Base-by-base conservation (phyloP, 257 asterid species). In the Penstemon eatonii region DNA sequence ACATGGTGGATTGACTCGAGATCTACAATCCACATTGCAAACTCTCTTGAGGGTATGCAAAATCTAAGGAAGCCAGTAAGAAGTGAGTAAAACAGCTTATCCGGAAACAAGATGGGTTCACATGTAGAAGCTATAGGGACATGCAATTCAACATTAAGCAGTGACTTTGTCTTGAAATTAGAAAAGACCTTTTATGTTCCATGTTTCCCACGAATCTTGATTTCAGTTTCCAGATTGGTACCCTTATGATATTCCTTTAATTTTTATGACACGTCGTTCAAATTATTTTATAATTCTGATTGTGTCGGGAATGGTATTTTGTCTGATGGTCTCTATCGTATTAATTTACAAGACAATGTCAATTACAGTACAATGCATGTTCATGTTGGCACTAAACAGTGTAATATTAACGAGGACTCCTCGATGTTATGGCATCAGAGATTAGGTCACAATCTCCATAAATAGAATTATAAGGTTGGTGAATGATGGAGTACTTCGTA, bases 301-400 rank as follows among this genome's bases (percentile, higher is more conserved):
- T 1, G 4, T 58, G 45, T 37, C 11, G 63, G 45, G 5, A 38
- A 58, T 37, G 49, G 0, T 59, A 66, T 8, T 8, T 18, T 53
- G 10, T 40, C 36, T 18, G 43, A 54, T 19, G 62, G 63, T 53
- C 53, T 66, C 42, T 66, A 6, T 40, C 19, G 18, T 7, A 46
- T 65, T 0, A 40, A 39, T 40, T 15, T 38, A 37, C 70, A 65
- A 51, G 53, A 52, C 53, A 39, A 13, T 13, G 7, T 12, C 3
- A 9, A 3, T 4, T n/a, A 65, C 41, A 65, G 59, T 65, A 1
- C 49, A 36, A 7, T 65, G 59, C 49, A 65, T 51, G 69, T 65
- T 65, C 38, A 49, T 5, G 56, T 4, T 65, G 46, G 60, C 41
- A 12, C 13, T n/a, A n/a, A n/a, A n/a, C n/a, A n/a, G n/a, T n/a